Conservation (phyloP, 345 rosid species). For the Turnera subulata region DNA sequence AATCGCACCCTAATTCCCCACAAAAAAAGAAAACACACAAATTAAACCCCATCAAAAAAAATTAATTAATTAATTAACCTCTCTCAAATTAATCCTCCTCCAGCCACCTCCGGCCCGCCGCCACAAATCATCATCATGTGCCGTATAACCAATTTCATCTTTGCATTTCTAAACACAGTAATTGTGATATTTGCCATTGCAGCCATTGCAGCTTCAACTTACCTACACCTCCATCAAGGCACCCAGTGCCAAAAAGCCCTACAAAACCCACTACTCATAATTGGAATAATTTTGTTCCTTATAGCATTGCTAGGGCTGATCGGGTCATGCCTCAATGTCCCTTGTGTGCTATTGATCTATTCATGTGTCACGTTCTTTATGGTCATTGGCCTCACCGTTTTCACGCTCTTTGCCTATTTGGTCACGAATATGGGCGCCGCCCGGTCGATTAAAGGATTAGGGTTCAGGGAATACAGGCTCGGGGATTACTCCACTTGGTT, state of each 20-base stretch:
- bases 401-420: slow-evolving; percentile 20
- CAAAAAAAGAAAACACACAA: too few species aligned
- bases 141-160: slow-evolving; percentile 13
- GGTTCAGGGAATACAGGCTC: slow-evolving; percentile 21
- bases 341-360: slow-evolving; percentile 22
- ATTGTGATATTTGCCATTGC: slow-evolving; percentile 16
- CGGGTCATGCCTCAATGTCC: slow-evolving; percentile 22
- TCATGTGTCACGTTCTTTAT: slow-evolving; percentile 18
- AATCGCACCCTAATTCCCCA: too few species aligned
- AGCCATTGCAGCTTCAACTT: slow-evolving; percentile 9
- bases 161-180: slow-evolving; percentile 7
- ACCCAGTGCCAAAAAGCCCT: slow-evolving; percentile 31
- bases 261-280: slow-evolving; percentile 21
- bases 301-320: slow-evolving; percentile 29
- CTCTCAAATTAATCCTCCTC: not conserved
- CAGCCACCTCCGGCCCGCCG: not conserved
- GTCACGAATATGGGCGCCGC: slow-evolving; percentile 31
- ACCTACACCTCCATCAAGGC: slow-evolving; percentile 1
- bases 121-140: slow-evolving; percentile 22
- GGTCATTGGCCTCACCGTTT: slow-evolving; percentile 18
- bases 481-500: slow-evolving; percentile 23
- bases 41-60: not conserved
- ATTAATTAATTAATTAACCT: not conserved
- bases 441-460: slow-evolving; percentile 17
- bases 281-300: slow-evolving; percentile 16